Percentiles rank a stretch among this genome's conserved stretches.
Evolutionary conservation across 768 basidiomycete species (phyloP).

Genomic region (Amanita phalloides): DNA sequence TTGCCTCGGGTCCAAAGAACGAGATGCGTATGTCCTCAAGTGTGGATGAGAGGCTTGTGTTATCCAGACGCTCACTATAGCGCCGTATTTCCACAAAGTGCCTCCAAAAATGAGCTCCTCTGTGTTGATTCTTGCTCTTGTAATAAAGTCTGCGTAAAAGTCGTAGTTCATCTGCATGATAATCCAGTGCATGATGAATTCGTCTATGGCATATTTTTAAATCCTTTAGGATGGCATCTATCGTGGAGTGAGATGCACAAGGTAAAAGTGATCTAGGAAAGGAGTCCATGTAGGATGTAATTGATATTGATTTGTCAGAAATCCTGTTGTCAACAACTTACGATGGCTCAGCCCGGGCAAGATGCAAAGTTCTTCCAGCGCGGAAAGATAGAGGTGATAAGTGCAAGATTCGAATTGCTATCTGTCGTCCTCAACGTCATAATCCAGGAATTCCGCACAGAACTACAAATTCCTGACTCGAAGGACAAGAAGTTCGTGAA

Average conservation of each 20-base stretch:
- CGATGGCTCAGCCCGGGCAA: slow-evolving; percentile 55
- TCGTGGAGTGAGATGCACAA: slow-evolving; percentile 19
- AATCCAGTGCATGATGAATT: slow-evolving; percentile 31
- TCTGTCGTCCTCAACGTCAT: background rate
- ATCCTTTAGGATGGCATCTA: slow-evolving; percentile 52
- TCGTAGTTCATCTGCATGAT: slow-evolving; percentile 40
- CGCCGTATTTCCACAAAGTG: slow-evolving; percentile 51
- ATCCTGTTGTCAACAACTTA: background rate
- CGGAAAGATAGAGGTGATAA: slow-evolving; percentile 77
- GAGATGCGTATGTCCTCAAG: slow-evolving; percentile 32
- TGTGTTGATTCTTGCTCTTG: slow-evolving; percentile 74
- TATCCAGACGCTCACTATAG: slow-evolving; percentile 29
- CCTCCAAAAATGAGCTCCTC: slow-evolving; percentile 59
- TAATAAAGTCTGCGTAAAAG: slow-evolving; percentile 63
- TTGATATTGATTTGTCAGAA: background rate
- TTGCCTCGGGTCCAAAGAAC: slow-evolving; percentile 35
- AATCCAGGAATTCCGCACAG: slow-evolving; percentile 74
- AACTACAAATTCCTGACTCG: slow-evolving; percentile 81
- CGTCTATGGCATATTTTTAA: slow-evolving; percentile 45
- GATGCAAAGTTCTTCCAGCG: slow-evolving; percentile 90
- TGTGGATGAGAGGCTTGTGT: slow-evolving; percentile 17
- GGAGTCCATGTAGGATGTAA: slow-evolving; percentile 5
- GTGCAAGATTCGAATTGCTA: background rate
- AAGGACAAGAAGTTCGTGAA: slow-evolving; percentile 97
- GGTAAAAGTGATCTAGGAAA: slow-evolving; percentile 18